A percentile compares a stretch with the other conserved stretches of the same genome.
phyloP scores from a whole-genome alignment of 2,329 filamentous ascomycete genomes.

The Ascochyta viciae-villosae region DNA sequence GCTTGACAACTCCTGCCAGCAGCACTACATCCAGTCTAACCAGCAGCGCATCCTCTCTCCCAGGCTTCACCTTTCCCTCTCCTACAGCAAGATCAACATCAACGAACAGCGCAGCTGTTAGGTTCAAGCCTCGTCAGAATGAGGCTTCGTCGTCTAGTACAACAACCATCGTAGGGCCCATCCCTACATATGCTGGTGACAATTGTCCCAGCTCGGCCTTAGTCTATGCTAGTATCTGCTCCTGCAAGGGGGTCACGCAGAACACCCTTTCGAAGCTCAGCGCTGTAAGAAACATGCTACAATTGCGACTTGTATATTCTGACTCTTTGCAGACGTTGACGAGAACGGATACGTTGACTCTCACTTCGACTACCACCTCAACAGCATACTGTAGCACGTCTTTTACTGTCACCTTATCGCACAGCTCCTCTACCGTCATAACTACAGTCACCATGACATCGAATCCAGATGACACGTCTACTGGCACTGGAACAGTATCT shows the following conservation, averaged over 20 bases:
- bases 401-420: conserved; percentile 16
- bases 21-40: neutral
- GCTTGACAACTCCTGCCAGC: neutral
- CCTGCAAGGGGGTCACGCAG: conserved; percentile 31
- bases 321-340: conserved; percentile 22
- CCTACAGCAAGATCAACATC: neutral
- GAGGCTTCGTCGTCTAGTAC: conserved; percentile 2
- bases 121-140: conserved; percentile 1
- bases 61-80: neutral
- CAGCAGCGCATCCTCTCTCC: neutral
- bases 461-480: conserved; percentile 1
- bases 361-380: neutral
- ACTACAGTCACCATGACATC: neutral
- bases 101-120: neutral
- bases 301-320: neutral
- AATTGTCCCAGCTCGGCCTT: conserved; percentile 17
- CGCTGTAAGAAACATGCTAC: conserved; percentile 24
- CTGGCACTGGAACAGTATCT: neutral
- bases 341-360: conserved; percentile 9
- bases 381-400: conserved; percentile 16
- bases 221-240: conserved; percentile 37
- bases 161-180: conserved; percentile 24
- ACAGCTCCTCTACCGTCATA: conserved; percentile 14
- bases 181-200: conserved; percentile 34
- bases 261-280: conserved; percentile 24